Evolutionary conservation across 108 stramenopile genomes (phyloP).

Genomic region (Halocafeteria seosinensis): DNA sequence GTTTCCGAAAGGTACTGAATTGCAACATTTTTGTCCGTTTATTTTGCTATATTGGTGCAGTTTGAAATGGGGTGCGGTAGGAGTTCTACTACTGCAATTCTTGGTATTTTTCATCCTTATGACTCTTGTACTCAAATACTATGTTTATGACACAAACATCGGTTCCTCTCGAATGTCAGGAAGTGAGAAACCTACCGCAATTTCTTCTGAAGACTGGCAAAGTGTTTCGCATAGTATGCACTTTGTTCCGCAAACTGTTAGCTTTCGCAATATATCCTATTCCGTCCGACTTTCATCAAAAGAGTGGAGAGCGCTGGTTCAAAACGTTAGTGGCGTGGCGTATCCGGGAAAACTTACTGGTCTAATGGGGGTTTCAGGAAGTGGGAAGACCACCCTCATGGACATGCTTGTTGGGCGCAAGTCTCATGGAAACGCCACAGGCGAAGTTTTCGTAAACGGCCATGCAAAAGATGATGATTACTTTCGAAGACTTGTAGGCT

Average conservation of each 20-base stretch:
- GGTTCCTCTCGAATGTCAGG: too few species aligned
- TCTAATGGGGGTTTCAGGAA: conserved; percentile 37
- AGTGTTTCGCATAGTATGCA: too few species aligned
- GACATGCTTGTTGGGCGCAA: conserved; percentile 57
- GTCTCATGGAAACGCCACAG: conserved; percentile 14
- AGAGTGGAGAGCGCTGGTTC: too few species aligned
- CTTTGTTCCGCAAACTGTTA: too few species aligned
- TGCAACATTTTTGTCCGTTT: too few species aligned
- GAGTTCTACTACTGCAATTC: not conserved
- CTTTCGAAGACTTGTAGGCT: conserved; percentile 34
- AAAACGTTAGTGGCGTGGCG: conserved; percentile 22
- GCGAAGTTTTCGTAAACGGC: not conserved
- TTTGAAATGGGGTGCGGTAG: too few species aligned
- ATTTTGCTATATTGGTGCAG: too few species aligned
- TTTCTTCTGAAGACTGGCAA: too few species aligned
- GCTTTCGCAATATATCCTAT: too few species aligned
- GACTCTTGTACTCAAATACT: not conserved
- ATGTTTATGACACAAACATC: not conserved
- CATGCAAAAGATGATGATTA: not conserved
- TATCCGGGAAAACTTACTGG: conserved; percentile 31
- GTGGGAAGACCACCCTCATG: conserved; percentile 50
- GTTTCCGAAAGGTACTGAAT: too few species aligned
- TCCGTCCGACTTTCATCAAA: too few species aligned
- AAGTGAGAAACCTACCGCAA: too few species aligned
- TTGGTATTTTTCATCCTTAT: not conserved